phyloP scores from a whole-genome alignment of 805 yeast species.

The Jamesozyma piceae region DNA sequence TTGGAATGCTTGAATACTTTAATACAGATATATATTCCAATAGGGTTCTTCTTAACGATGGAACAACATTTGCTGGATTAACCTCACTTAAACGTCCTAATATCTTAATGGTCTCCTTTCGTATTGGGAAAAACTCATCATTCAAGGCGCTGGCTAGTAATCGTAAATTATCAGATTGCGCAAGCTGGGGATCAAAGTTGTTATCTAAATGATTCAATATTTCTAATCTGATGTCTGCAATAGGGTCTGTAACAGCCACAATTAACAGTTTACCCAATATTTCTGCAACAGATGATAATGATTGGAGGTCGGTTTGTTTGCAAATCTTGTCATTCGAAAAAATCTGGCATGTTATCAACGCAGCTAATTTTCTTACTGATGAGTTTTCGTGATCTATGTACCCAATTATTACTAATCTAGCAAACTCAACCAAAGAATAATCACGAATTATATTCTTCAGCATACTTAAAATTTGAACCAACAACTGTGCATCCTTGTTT shows the following conservation, averaged over 20 bases:
- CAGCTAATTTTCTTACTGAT: constrained; percentile 74
- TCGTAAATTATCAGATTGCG: constrained; percentile 87
- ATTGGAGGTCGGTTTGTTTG: constrained; percentile 68
- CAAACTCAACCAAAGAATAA: constrained; percentile 77
- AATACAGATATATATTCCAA: constrained; percentile 78
- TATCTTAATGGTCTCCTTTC: constrained; percentile 66
- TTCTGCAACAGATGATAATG: constrained; percentile 74
- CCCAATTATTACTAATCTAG: constrained; percentile 69
- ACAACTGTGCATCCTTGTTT: constrained; percentile 39
- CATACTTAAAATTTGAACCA: constrained; percentile 73
- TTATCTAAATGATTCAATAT: constrained; percentile 65
- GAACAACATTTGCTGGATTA: constrained; percentile 93
- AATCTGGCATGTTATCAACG: constrained; percentile 69
- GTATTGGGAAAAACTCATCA: constrained; percentile 79
- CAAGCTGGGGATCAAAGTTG: constrained; percentile 79
- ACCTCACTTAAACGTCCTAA: constrained; percentile 77
- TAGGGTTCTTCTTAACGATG: constrained; percentile 77
- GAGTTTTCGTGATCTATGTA: constrained; percentile 76
- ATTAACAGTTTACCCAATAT: constrained; percentile 74
- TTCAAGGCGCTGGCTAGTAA: constrained; percentile 79
- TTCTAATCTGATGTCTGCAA: constrained; percentile 73
- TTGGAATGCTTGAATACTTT: constrained; percentile 67
- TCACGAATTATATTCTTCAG: constrained; percentile 65
- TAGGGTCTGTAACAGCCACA: constrained; percentile 80
- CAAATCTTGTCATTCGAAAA: constrained; percentile 77